These are phyloP conservation scores for Suillus bovinus DNA, from an alignment of 768 basidiomycete genomes.

Conservation along the genomic window DNA sequence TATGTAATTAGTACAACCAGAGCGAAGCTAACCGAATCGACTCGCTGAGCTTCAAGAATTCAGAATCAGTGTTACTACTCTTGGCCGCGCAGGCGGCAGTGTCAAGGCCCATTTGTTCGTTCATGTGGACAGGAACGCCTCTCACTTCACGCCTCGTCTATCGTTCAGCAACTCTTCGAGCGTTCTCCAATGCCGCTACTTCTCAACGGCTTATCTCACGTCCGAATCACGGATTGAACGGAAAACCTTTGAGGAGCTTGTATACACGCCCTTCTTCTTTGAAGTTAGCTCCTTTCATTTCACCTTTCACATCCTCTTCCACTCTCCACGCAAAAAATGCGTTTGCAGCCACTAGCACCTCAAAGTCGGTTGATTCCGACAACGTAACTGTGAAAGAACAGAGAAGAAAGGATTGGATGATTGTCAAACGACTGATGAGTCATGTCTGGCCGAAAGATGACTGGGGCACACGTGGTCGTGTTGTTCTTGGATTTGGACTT, in stretches of 20 bases:
- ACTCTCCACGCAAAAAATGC: conserved; percentile 5
- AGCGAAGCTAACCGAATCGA: background rate
- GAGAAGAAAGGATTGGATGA: conserved; percentile 81
- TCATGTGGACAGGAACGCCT: conserved; percentile 25
- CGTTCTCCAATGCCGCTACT: conserved; percentile 10
- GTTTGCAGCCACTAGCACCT: conserved; percentile 1
- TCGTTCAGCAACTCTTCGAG: conserved; percentile 23
- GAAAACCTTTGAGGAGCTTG: conserved; percentile 6
- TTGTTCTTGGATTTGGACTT: conserved; percentile 78
- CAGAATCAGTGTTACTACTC: background rate
- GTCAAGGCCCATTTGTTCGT: conserved; percentile 4
- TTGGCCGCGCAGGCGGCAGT: background rate
- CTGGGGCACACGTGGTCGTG: conserved; percentile 78
- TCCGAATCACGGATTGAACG: background rate
- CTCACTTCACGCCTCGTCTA: conserved; percentile 15
- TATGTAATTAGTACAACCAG: background rate
- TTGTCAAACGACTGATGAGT: conserved; percentile 76
- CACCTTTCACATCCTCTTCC: conserved; percentile 21
- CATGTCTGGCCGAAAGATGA: conserved; percentile 94
- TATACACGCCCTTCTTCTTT: conserved; percentile 11
- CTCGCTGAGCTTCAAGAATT: background rate
- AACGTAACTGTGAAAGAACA: conserved; percentile 43
- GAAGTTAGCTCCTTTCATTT: conserved; percentile 5
- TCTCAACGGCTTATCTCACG: background rate
- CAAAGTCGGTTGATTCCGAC: conserved; percentile 12